A percentile compares a stretch with the other conserved stretches of the same genome.
Conservation (phyloP, 345 rosid species). For the Lenwebbia sp. region DNA sequence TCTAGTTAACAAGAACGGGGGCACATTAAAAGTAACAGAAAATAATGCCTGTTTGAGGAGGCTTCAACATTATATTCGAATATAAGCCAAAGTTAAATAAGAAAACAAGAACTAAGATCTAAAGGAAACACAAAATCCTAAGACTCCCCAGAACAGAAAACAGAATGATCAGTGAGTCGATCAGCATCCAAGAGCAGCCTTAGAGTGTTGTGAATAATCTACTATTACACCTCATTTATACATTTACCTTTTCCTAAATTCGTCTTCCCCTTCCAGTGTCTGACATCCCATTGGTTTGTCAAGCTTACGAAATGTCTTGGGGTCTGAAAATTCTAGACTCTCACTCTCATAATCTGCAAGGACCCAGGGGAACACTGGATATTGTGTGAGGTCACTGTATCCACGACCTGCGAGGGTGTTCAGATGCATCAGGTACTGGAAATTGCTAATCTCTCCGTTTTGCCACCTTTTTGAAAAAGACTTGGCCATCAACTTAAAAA, state of each 20-base stretch:
- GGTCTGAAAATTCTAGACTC: constrained; percentile 71
- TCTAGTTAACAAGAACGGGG: neutral
- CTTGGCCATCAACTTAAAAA: constrained; percentile 85
- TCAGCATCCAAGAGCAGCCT: neutral
- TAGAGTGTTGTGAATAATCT: neutral
- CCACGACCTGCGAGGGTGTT: constrained; percentile 99
- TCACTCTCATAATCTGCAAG: constrained; percentile 94
- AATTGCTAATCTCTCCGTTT: constrained; percentile 98
- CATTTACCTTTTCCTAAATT: constrained; percentile 88
- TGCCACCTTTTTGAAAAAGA: constrained; percentile 99
- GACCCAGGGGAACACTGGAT: constrained; percentile 99
- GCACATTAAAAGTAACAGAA: neutral
- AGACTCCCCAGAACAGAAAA: neutral
- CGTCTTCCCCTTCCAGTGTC: constrained; percentile 92
- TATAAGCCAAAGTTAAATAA: neutral
- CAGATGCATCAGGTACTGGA: constrained; percentile 98
- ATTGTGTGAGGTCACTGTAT: constrained; percentile 98
- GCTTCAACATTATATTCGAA: neutral
- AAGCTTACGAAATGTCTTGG: constrained; percentile 81
- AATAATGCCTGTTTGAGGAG: neutral
- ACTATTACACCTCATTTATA: neutral
- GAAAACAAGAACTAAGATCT: neutral
- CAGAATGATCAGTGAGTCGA: neutral
- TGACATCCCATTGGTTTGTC: constrained; percentile 99
- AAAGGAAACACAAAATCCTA: neutral